Evolutionary conservation across 192 early-diverging fungal genomes (phyloP).

Genomic region (Coemansia sp.): DNA sequence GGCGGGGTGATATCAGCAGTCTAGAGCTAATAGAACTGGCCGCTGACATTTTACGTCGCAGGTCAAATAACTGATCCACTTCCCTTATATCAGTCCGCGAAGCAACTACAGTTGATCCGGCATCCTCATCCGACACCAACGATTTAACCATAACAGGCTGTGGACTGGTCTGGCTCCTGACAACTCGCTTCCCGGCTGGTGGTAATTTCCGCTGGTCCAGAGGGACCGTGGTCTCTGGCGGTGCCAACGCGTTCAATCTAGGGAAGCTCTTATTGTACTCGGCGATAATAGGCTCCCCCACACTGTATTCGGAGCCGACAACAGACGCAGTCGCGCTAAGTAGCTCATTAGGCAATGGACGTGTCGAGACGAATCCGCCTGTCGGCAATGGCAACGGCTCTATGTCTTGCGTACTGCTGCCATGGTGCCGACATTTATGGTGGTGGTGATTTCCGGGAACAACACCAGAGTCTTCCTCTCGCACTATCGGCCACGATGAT

Average conservation of each 20-base stretch:
- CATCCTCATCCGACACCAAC: slow-evolving; percentile 9
- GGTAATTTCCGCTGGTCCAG: neutral
- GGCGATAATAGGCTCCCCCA: slow-evolving; percentile 10
- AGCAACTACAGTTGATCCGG: slow-evolving; percentile 14
- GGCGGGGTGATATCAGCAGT: neutral
- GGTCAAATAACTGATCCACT: neutral
- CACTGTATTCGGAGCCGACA: slow-evolving; percentile 11
- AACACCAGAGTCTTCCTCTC: too few relatives aligned
- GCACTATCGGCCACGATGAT: too few relatives aligned
- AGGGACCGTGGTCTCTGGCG: slow-evolving; percentile 29
- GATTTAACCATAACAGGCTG: neutral
- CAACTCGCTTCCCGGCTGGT: neutral
- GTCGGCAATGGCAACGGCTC: slow-evolving; percentile 33
- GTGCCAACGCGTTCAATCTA: slow-evolving; percentile 4
- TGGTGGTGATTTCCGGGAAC: too few relatives aligned
- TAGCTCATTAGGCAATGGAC: neutral
- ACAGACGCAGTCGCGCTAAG: neutral
- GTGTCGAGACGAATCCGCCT: neutral
- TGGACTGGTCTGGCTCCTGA: neutral
- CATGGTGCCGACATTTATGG: neutral
- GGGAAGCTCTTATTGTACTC: slow-evolving; percentile 7
- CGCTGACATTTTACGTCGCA: neutral
- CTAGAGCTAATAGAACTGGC: neutral
- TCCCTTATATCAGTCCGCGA: neutral
- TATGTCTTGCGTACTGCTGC: neutral